phyloP scores from a whole-genome alignment of 2,329 filamentous ascomycete species.

The Salinomyces thailandicus region DNA sequence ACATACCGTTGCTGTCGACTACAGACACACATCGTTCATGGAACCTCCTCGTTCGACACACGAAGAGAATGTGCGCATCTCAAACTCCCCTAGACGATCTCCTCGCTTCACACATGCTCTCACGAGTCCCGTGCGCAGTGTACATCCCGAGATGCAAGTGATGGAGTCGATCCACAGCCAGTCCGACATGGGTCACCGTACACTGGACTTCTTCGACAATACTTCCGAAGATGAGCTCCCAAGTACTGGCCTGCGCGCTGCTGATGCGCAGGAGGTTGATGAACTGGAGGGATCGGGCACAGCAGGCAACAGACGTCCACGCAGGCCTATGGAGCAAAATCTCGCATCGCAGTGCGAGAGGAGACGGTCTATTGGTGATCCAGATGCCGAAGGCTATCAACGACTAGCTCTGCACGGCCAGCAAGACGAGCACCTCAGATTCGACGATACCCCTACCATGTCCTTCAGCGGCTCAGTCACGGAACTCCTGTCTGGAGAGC shows the following conservation, averaged over 20 bases:
- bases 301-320: slow-evolving; percentile 11
- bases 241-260: slow-evolving; percentile 4
- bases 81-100: slow-evolving; percentile 25
- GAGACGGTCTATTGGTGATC: slow-evolving; percentile 5
- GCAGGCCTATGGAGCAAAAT: slow-evolving; percentile 9
- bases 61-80: slow-evolving; percentile 8
- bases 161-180: slow-evolving; percentile 23
- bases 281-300: slow-evolving; percentile 9
- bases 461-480: slow-evolving; percentile 23
- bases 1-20: background rate
- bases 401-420: slow-evolving; percentile 14
- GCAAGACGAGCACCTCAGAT: slow-evolving; percentile 4
- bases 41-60: background rate
- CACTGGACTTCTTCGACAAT: slow-evolving; percentile 26
- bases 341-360: slow-evolving; percentile 2
- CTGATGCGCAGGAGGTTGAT: slow-evolving; percentile 8
- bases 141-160: slow-evolving; percentile 23
- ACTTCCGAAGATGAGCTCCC: slow-evolving; percentile 17
- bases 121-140: slow-evolving; percentile 25
- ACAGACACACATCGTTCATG: background rate
- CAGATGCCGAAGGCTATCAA: slow-evolving; percentile 18
- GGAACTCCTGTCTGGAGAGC: slow-evolving; percentile 13
- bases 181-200: slow-evolving; percentile 20
- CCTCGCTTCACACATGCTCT: slow-evolving; percentile 23
- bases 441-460: slow-evolving; percentile 13